Evolutionary conservation across 179 eudicot genomes (phyloP), one percentile per base, ranked within the genome.

Genomic region (Nepenthes alata): DNA sequence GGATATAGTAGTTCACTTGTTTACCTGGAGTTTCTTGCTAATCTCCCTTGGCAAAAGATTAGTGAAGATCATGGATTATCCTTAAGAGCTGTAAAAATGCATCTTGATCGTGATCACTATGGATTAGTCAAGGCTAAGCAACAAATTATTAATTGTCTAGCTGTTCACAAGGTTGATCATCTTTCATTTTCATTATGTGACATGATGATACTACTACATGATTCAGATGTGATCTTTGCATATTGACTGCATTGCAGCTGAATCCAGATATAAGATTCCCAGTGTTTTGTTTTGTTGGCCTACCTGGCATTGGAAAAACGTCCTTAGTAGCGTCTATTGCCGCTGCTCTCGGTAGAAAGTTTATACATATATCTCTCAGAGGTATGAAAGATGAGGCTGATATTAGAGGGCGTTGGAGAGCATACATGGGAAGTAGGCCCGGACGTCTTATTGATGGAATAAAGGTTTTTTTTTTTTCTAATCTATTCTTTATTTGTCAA

Each of bases 301-400:
- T 97, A 41, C 98, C 98, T 8, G 98, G 98, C 76, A 97, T 93
- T 58, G 98, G 98, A 47, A 93, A 93, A 78, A 93, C 98, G 53
- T 93, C 98, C 54, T 80, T 93, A 81, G 98, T 97, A 47, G 77
- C 98, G 68, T 93, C 98, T 13, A 89, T 93, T 80, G 96, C 98
- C 63, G 81, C 95, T 72, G 91, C 98, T 55, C 58, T 93, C 52
- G 95, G 96, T 64, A 85, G 95, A 74, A 93, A 93, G 58, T 93
- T 89, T 70, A 62, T 93, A 60, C 91, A 97, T 57, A 85, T 93
- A 65, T 86, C 96, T 67, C 95, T 93, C 59, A 97, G 98, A 57
- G 98, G 98, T 69, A 97, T 93, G 58, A 93, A 89, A 71, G 98
- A 93, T 77, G 98, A 93, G 74, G 98, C 98, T 80, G 98, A 93